These are phyloP conservation scores for Suhomyces yuchorum DNA, from an alignment of 1,139 yeast genomes.

Conservation along the genomic window DNA sequence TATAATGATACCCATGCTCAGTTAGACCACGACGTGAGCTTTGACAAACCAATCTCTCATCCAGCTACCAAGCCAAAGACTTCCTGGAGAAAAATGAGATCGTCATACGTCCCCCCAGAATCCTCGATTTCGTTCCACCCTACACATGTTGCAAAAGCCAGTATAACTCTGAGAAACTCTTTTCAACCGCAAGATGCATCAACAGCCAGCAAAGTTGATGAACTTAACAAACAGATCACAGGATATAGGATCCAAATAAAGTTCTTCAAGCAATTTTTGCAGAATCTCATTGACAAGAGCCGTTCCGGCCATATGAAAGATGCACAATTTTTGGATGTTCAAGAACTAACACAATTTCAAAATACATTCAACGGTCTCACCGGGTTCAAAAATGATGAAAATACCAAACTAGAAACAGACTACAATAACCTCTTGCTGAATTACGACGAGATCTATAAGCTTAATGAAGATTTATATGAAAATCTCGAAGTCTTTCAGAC, in stretches of 20 bases:
- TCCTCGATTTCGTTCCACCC: slow-evolving; percentile 9
- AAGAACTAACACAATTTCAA: slow-evolving; percentile 29
- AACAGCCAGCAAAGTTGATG: slow-evolving; percentile 28
- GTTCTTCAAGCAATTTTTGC: slow-evolving; percentile 45
- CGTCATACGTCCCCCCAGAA: slow-evolving; percentile 22
- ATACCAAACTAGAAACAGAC: slow-evolving; percentile 19
- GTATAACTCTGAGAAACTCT: slow-evolving; percentile 10
- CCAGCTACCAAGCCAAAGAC: slow-evolving; percentile 1
- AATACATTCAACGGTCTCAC: slow-evolving; percentile 23
- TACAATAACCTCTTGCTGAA: slow-evolving; percentile 27
- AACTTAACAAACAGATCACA: slow-evolving; percentile 42
- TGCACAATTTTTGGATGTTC: slow-evolving; percentile 21
- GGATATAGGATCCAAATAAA: slow-evolving; percentile 47
- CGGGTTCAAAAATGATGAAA: slow-evolving; percentile 15
- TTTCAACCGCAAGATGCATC: slow-evolving; percentile 20
- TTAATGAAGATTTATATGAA: slow-evolving; percentile 43
- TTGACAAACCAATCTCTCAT: slow-evolving; percentile 18
- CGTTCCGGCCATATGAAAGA: slow-evolving; percentile 8
- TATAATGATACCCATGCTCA: slow-evolving; percentile 35
- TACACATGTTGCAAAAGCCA: slow-evolving; percentile 10
- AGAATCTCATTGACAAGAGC: slow-evolving; percentile 35
- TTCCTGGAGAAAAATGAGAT: slow-evolving; percentile 35
- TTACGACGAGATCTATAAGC: slow-evolving; percentile 38
- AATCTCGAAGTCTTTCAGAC: slow-evolving; percentile 39
- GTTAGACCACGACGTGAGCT: slow-evolving; percentile 33